Conservation (phyloP, 1,284 basidiomycete genomes). For the Tilletiopsis washingtonensis region DNA sequence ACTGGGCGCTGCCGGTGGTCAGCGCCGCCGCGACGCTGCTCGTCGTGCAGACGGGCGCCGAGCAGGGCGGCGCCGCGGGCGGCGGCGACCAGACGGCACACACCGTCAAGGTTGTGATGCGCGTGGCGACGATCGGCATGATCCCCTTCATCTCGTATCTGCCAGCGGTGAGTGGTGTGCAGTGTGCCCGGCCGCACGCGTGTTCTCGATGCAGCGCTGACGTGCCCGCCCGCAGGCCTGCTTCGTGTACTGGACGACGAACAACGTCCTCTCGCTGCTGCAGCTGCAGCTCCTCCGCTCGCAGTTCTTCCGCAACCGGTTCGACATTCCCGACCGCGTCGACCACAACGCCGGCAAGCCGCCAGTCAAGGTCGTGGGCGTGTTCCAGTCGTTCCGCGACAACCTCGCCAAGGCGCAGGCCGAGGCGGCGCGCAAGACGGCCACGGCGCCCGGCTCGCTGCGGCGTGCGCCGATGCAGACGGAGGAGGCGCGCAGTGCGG, state of each 20-base stretch:
- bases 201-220: background rate
- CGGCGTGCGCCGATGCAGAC: too few relatives aligned
- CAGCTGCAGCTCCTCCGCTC: constrained; percentile 49
- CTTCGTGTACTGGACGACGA: constrained; percentile 57
- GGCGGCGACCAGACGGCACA: constrained; percentile 53
- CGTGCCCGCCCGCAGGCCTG: constrained; percentile 54
- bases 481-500: too few relatives aligned
- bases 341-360: too few relatives aligned
- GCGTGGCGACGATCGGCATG: constrained; percentile 57
- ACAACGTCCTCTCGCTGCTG: constrained; percentile 53
- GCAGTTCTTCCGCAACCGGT: constrained; percentile 14
- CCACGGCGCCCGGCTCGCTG: too few relatives aligned
- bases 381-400: too few relatives aligned
- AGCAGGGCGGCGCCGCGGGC: constrained; percentile 52
- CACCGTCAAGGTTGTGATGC: constrained; percentile 67
- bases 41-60: constrained; percentile 59
- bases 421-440: too few relatives aligned
- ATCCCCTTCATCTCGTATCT: constrained; percentile 57
- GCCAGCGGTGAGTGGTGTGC: constrained; percentile 14
- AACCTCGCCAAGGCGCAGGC: too few relatives aligned
- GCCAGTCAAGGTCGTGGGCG: too few relatives aligned
- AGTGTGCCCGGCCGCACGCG: background rate
- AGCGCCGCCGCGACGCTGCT: constrained; percentile 61
- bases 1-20: constrained; percentile 60
- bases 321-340: constrained; percentile 17